Evolutionary conservation across 208 protist species (phyloP).

Genomic region (Leptomonas pyrrhocoris): DNA sequence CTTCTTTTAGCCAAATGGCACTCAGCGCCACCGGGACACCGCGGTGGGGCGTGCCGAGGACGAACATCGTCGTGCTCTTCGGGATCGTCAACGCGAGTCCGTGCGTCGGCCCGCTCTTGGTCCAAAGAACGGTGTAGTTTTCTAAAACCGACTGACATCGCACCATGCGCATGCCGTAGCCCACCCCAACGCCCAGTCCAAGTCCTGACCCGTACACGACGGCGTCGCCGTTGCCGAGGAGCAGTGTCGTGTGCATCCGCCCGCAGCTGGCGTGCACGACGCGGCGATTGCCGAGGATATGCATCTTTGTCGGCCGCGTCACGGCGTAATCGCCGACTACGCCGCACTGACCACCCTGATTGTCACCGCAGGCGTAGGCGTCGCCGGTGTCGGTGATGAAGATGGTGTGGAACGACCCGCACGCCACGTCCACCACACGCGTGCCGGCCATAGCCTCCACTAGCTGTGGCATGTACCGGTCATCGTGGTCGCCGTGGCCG

Average conservation of each 20-base stretch:
- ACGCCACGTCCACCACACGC: conserved; percentile 66
- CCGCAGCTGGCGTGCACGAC: conserved; percentile 71
- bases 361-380: conserved; percentile 80
- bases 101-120: conserved; percentile 56
- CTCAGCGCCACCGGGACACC: conserved; percentile 46
- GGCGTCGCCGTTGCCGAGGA: conserved; percentile 66
- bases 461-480: conserved; percentile 42
- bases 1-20: conserved; percentile 62
- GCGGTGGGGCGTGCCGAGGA: conserved; percentile 69
- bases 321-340: conserved; percentile 54
- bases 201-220: conserved; percentile 76
- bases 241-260: conserved; percentile 71
- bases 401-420: conserved; percentile 83
- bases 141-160: conserved; percentile 64
- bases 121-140: conserved; percentile 66
- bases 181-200: conserved; percentile 62
- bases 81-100: conserved; percentile 70
- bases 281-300: conserved; percentile 41
- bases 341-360: conserved; percentile 79
- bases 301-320: conserved; percentile 41
- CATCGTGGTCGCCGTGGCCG: conserved; percentile 69
- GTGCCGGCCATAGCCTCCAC: conserved; percentile 38
- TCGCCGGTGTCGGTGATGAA: conserved; percentile 60
- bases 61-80: conserved; percentile 60
- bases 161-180: conserved; percentile 72